A percentile compares a stretch with the other conserved stretches of the same genome.
Evolutionary conservation across 139 green algal genomes (phyloP).

Genomic region (Coelastrella sp.): DNA sequence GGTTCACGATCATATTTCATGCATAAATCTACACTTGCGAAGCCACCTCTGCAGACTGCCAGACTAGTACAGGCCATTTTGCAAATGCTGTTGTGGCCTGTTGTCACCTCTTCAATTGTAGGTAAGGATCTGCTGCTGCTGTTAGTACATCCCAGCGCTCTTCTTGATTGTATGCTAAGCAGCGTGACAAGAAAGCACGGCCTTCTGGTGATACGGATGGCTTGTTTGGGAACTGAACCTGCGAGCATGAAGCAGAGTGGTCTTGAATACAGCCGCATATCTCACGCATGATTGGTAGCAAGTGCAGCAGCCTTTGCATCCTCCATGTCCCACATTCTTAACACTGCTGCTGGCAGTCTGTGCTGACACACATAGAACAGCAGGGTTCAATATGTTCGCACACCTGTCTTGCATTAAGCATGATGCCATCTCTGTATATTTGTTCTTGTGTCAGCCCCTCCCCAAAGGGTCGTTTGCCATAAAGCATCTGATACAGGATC

Average conservation of each 20-base stretch:
- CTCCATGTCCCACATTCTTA: too few relatives aligned
- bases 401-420: slow-evolving; percentile 74
- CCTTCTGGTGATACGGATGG: slow-evolving; percentile 83
- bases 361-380: too few relatives aligned
- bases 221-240: slow-evolving; percentile 69
- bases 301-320: too few relatives aligned
- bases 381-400: background rate
- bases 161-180: slow-evolving; percentile 71
- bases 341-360: too few relatives aligned
- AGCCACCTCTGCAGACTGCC: too few relatives aligned
- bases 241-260: too few relatives aligned
- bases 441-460: slow-evolving; percentile 82
- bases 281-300: too few relatives aligned
- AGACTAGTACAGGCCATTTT: too few relatives aligned
- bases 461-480: slow-evolving; percentile 88
- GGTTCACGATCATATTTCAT: too few relatives aligned
- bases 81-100: too few relatives aligned
- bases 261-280: too few relatives aligned
- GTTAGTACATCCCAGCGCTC: slow-evolving; percentile 76
- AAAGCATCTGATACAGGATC: slow-evolving; percentile 97
- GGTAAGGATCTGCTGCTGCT: slow-evolving; percentile 78
- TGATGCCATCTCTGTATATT: slow-evolving; percentile 86
- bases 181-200: slow-evolving; percentile 89
- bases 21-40: too few relatives aligned
- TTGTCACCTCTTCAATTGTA: slow-evolving; percentile 60